These are phyloP conservation scores for Sicyos edulis DNA, from an alignment of 306 rosid species.

Conservation along the genomic window DNA sequence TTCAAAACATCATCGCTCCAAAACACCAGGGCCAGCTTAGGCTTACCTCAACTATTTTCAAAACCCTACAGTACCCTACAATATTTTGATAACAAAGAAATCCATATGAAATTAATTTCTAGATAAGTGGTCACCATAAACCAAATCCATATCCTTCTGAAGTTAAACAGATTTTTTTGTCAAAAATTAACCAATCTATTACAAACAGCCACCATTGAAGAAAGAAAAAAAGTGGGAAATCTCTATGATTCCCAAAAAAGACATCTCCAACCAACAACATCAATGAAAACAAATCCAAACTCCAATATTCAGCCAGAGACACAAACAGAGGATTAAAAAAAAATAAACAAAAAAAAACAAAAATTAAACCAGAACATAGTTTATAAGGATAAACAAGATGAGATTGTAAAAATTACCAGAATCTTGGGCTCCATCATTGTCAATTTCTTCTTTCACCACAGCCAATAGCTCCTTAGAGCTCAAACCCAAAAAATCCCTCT, in stretches of 20 bases:
- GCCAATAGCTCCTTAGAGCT: conserved; percentile 41
- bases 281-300: too few relatives aligned
- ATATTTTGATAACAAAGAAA: too few relatives aligned
- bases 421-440: not conserved
- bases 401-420: conserved; percentile 34
- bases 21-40: too few relatives aligned
- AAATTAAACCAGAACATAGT: not conserved
- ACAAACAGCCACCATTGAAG: not conserved
- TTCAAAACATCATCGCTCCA: too few relatives aligned
- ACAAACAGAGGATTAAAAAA: not conserved
- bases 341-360: too few relatives aligned
- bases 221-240: too few relatives aligned
- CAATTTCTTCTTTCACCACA: conserved; percentile 42
- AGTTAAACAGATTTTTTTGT: not conserved
- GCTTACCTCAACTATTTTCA: too few relatives aligned
- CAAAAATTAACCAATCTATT: not conserved
- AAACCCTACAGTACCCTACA: too few relatives aligned
- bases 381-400: not conserved
- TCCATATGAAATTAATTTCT: too few relatives aligned
- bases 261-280: not conserved
- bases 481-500: conserved; percentile 86
- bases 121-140: too few relatives aligned
- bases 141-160: too few relatives aligned
- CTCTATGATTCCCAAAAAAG: not conserved
- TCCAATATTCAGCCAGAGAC: too few relatives aligned